Evolutionary conservation across 2,329 filamentous ascomycete species (phyloP).

Genomic region (Lasiodiplodia theobromae): DNA sequence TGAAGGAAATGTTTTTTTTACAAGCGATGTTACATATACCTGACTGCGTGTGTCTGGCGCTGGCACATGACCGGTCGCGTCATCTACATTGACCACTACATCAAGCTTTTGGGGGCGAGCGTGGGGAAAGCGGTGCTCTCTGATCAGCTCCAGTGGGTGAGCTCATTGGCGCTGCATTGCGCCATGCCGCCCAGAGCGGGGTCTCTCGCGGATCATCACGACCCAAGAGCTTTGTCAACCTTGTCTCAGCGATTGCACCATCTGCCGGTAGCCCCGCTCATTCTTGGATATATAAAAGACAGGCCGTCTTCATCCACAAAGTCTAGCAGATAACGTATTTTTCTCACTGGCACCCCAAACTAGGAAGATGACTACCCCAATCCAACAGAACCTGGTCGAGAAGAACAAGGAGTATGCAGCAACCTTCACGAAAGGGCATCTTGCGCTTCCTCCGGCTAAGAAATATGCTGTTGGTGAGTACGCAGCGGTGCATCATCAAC

Average conservation of each 20-base stretch:
- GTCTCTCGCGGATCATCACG: conserved; percentile 14
- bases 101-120: background rate
- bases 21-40: background rate
- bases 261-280: background rate
- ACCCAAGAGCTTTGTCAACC: background rate
- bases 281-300: background rate
- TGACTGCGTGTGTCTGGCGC: background rate
- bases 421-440: conserved; percentile 69
- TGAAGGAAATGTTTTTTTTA: background rate
- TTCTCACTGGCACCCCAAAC: background rate
- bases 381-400: conserved; percentile 62
- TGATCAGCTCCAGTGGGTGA: background rate
- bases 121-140: background rate
- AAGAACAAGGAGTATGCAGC: conserved; percentile 66
- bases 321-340: background rate
- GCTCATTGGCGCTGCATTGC: conserved; percentile 10
- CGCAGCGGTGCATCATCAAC: background rate
- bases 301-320: background rate
- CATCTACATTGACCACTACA: background rate
- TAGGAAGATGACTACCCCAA: conserved; percentile 51
- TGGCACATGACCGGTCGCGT: background rate
- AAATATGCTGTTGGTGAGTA: conserved; percentile 68
- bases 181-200: conserved; percentile 22
- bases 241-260: conserved; percentile 14
- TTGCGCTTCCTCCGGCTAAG: conserved; percentile 73